Conservation (phyloP, 768 basidiomycete species). For the Auricularia sp. region DNA sequence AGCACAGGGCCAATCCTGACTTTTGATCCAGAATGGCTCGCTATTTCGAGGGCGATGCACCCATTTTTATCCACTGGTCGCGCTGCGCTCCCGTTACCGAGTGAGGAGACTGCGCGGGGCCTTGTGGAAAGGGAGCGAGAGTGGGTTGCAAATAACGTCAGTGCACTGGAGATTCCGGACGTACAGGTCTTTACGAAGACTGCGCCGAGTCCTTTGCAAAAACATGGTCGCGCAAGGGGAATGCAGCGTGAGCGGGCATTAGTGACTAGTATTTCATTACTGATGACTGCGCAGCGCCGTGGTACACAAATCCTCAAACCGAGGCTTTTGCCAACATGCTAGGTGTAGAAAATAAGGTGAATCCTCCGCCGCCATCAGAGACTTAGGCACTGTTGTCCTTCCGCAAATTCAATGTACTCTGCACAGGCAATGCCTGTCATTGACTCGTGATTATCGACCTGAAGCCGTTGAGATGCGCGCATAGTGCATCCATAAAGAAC, state of each 20-base stretch:
- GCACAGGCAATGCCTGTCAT: too few relatives aligned
- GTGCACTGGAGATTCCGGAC: slow-evolving; percentile 14
- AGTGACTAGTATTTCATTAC: slow-evolving; percentile 2
- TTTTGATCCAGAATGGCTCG: slow-evolving; percentile 90
- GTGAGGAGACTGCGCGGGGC: slow-evolving; percentile 35
- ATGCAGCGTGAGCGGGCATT: slow-evolving; percentile 25
- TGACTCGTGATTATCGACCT: too few relatives aligned
- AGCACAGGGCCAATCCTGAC: slow-evolving; percentile 26
- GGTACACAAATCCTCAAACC: slow-evolving; percentile 85
- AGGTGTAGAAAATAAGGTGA: slow-evolving; percentile 64
- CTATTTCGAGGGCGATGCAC: slow-evolving; percentile 80
- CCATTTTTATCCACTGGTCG: slow-evolving; percentile 54
- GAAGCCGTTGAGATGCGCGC: too few relatives aligned
- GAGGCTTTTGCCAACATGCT: slow-evolving; percentile 75
- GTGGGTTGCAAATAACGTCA: slow-evolving; percentile 60
- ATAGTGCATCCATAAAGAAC: not conserved
- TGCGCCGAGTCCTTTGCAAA: slow-evolving; percentile 41
- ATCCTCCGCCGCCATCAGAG: slow-evolving; percentile 15
- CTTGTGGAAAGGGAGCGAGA: slow-evolving; percentile 48
- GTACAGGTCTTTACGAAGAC: slow-evolving; percentile 47
- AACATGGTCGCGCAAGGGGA: slow-evolving; percentile 28
- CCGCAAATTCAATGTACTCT: not conserved
- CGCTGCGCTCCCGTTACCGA: slow-evolving; percentile 49
- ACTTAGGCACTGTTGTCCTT: not conserved
- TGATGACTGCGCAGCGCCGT: slow-evolving; percentile 38